These are phyloP conservation scores for Fusarium fujikuroi DNA, from an alignment of 2,329 filamentous ascomycete species.

Conservation along the genomic window DNA sequence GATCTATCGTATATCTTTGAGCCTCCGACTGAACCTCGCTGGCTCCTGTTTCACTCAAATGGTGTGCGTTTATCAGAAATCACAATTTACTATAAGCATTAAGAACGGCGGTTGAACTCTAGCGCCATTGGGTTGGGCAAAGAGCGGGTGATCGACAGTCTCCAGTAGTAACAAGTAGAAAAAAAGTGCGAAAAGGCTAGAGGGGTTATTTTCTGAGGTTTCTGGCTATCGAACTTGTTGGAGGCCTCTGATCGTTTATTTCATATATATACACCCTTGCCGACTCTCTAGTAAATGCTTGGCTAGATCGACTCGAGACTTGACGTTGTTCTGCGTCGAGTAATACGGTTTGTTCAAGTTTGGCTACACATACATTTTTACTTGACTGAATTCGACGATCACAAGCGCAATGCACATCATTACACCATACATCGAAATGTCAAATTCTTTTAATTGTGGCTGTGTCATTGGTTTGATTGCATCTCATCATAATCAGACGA, in stretches of 20 bases:
- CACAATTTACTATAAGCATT: neutral
- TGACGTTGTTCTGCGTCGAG: neutral
- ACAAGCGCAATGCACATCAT: constrained; percentile 6
- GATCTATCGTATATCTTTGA: neutral
- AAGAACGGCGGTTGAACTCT: constrained; percentile 1
- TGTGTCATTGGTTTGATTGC: neutral
- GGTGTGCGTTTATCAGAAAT: neutral
- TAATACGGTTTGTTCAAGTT: neutral
- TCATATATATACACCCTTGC: neutral
- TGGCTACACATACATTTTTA: neutral
- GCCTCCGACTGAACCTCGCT: neutral
- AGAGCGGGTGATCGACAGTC: constrained; percentile 25
- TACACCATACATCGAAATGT: constrained; percentile 17
- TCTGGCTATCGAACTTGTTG: neutral
- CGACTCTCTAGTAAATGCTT: neutral
- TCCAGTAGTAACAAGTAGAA: neutral
- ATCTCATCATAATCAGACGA: constrained; percentile 25
- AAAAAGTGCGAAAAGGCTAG: neutral
- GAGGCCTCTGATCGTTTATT: neutral
- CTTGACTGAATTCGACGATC: neutral
- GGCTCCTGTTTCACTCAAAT: neutral
- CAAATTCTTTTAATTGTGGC: neutral
- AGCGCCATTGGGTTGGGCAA: neutral
- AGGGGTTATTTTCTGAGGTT: neutral
- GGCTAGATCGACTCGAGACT: neutral